Percentiles rank a stretch among this genome's conserved stretches.
These are phyloP conservation scores for Trichoderma sp. DNA, from an alignment of 2,329 filamentous ascomycete species.

Conservation along the genomic window DNA sequence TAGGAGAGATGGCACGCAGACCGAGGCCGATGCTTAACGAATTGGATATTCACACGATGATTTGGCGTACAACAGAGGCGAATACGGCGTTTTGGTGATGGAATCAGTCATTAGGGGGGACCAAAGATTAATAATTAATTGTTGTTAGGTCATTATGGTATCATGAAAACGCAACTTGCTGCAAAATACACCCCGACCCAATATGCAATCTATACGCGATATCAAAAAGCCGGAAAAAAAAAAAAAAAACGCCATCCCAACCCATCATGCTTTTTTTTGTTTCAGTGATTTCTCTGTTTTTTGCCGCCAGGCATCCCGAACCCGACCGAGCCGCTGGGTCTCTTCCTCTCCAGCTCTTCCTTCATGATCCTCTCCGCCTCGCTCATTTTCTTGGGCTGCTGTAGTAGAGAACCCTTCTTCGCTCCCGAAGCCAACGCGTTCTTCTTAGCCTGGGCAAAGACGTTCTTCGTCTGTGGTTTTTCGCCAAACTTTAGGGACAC, in stretches of 20 bases:
- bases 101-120: not conserved
- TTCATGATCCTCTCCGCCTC: constrained; percentile 88
- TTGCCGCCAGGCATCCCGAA: constrained; percentile 49
- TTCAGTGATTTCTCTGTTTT: constrained; percentile 43
- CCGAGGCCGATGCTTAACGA: constrained; percentile 42
- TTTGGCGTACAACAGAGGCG: constrained; percentile 27
- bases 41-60: not conserved
- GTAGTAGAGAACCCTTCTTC: constrained; percentile 59
- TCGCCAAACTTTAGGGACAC: constrained; percentile 63
- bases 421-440: constrained; percentile 60
- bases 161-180: constrained; percentile 11
- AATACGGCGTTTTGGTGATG: constrained; percentile 33
- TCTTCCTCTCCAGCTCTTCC: constrained; percentile 72
- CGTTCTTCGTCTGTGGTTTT: constrained; percentile 70
- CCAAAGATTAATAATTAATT: not conserved
- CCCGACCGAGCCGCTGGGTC: constrained; percentile 48
- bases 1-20: constrained; percentile 56
- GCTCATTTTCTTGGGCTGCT: constrained; percentile 77
- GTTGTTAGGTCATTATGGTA: constrained; percentile 19
- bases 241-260: not conserved
- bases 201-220: not conserved
- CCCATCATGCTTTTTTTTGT: not conserved
- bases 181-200: not conserved
- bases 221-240: not conserved
- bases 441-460: constrained; percentile 66